phyloP scores from a whole-genome alignment of 345 rosid species.

The Linum usitatissimum region DNA sequence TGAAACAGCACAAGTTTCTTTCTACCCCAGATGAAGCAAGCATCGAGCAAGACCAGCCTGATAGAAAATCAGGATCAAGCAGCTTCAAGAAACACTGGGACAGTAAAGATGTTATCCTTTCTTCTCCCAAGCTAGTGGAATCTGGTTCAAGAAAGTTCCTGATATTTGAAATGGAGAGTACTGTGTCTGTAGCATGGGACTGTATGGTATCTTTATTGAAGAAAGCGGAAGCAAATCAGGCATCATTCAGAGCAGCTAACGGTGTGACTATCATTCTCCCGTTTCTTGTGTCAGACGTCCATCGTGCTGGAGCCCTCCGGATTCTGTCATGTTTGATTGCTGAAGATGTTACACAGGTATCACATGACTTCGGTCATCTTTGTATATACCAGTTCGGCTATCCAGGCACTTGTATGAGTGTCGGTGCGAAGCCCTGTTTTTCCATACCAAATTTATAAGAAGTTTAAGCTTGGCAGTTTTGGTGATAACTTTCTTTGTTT shows the following conservation, averaged over 20 bases:
- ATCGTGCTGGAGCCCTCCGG: conserved; percentile 87
- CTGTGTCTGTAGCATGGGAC: conserved; percentile 87
- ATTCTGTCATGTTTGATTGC: conserved; percentile 85
- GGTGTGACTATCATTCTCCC: conserved; percentile 83
- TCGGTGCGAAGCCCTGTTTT: not conserved
- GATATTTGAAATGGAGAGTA: conserved; percentile 75
- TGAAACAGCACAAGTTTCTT: conserved; percentile 90
- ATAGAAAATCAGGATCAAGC: conserved; percentile 58
- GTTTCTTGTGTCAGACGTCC: conserved; percentile 64
- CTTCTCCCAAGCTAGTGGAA: conserved; percentile 85
- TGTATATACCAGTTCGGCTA: not conserved
- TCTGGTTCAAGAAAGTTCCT: conserved; percentile 71
- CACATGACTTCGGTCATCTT: conserved; percentile 6
- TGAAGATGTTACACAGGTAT: conserved; percentile 82
- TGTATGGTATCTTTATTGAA: conserved; percentile 81
- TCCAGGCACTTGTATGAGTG: not conserved
- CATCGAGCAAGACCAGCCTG: conserved; percentile 34
- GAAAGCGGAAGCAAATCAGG: conserved; percentile 88
- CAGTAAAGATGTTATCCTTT: conserved; percentile 68
- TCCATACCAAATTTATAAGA: not conserved
- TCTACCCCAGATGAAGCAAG: conserved; percentile 51
- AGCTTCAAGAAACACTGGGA: conserved; percentile 82
- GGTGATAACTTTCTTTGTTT: not conserved
- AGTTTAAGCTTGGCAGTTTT: too few relatives aligned
- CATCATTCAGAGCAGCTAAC: conserved; percentile 78